Evolutionary conservation across 129 eudicot genomes (phyloP).

Genomic region (Helianthus annuus): DNA sequence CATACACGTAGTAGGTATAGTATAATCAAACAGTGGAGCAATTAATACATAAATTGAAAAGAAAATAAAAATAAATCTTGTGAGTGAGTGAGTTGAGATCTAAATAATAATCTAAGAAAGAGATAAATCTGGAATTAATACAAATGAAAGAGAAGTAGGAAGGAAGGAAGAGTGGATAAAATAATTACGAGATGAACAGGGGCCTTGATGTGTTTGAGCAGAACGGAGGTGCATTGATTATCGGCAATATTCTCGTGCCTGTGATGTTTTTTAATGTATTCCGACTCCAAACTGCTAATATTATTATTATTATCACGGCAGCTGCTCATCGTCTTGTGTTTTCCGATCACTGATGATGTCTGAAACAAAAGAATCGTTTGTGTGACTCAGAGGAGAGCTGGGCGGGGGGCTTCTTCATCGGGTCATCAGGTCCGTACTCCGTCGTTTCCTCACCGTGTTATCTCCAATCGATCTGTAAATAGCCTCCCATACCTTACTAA

Average conservation of each 20-base stretch:
- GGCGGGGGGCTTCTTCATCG: conserved; percentile 21
- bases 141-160: too few species aligned
- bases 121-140: too few species aligned
- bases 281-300: conserved; percentile 46
- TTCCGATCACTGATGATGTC: conserved; percentile 23
- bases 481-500: conserved; percentile 14
- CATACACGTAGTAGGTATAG: neutral
- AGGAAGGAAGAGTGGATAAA: neutral
- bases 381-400: conserved; percentile 14
- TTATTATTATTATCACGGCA: conserved; percentile 42
- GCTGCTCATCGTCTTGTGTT: conserved; percentile 28
- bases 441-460: conserved; percentile 28
- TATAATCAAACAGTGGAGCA: neutral
- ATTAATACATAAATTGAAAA: conserved; percentile 9
- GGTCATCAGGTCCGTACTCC: neutral
- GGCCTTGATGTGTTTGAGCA: conserved; percentile 68
- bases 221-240: conserved; percentile 64
- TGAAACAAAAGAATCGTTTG: neutral
- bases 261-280: conserved; percentile 57
- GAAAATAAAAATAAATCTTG: neutral
- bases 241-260: conserved; percentile 38
- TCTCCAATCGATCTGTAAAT: neutral
- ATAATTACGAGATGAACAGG: conserved; percentile 69
- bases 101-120: conserved; percentile 1
- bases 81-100: too few species aligned